These are phyloP conservation scores for Evernia prunastri DNA, from an alignment of 495 filamentous ascomycete genomes.

Conservation along the genomic window DNA sequence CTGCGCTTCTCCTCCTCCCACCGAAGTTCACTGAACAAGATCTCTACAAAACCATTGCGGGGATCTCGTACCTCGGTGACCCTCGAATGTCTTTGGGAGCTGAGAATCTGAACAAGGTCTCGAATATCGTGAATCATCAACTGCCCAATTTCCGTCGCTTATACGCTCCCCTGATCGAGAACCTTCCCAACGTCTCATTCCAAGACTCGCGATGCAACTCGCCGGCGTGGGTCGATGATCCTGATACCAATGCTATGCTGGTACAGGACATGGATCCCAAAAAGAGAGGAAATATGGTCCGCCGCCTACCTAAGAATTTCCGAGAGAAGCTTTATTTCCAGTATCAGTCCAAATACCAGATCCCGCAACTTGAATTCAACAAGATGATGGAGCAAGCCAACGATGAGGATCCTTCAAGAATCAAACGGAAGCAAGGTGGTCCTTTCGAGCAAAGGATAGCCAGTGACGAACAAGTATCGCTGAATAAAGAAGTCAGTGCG, in stretches of 20 bases:
- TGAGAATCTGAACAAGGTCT: constrained; percentile 88
- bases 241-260: constrained; percentile 53
- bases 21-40: constrained; percentile 77
- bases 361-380: constrained; percentile 75
- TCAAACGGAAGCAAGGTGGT: constrained; percentile 70
- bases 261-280: constrained; percentile 86
- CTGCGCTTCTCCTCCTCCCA: constrained; percentile 79
- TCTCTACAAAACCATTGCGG: constrained; percentile 81
- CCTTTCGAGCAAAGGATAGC: constrained; percentile 82
- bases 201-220: constrained; percentile 58
- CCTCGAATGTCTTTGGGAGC: constrained; percentile 82
- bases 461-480: constrained; percentile 51
- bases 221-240: constrained; percentile 60
- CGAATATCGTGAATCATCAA: constrained; percentile 87
- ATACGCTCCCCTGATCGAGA: constrained; percentile 81
- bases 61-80: constrained; percentile 90
- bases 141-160: constrained; percentile 84
- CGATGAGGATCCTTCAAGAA: constrained; percentile 59
- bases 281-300: constrained; percentile 90
- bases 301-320: constrained; percentile 82
- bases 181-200: constrained; percentile 81
- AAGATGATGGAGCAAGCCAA: constrained; percentile 71
- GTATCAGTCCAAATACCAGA: constrained; percentile 82
- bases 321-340: constrained; percentile 84
- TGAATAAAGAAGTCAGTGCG: constrained; percentile 58